phyloP scores from a whole-genome alignment of 2,329 filamentous ascomycete genomes.

The Lachnellula hyalina region DNA sequence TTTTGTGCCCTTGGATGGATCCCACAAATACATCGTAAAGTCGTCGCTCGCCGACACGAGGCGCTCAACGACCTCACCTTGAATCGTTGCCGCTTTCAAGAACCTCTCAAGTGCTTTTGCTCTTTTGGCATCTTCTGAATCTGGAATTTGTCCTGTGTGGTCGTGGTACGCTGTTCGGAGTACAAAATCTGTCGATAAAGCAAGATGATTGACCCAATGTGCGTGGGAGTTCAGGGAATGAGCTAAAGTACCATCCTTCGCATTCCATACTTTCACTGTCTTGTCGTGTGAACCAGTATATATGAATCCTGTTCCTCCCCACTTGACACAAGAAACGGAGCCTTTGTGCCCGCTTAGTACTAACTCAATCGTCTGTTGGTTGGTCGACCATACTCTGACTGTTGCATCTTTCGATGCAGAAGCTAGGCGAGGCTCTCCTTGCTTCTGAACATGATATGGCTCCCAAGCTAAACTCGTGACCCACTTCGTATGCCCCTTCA shows the following conservation, averaged over 20 bases:
- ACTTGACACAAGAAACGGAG: constrained; percentile 83
- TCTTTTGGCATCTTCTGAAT: constrained; percentile 63
- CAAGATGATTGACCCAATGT: constrained; percentile 94
- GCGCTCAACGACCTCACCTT: constrained; percentile 73
- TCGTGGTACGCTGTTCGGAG: constrained; percentile 83
- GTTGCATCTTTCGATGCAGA: constrained; percentile 88
- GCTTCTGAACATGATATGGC: constrained; percentile 77
- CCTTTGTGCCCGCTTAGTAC: constrained; percentile 85
- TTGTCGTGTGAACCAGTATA: constrained; percentile 89
- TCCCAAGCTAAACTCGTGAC: constrained; percentile 88
- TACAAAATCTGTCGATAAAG: constrained; percentile 87
- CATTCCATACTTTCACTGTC: constrained; percentile 86
- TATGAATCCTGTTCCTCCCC: constrained; percentile 84
- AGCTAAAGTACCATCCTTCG: constrained; percentile 69
- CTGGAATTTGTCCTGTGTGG: constrained; percentile 67
- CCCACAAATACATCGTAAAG: constrained; percentile 95
- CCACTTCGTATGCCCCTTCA: constrained; percentile 87
- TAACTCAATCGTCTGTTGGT: constrained; percentile 71
- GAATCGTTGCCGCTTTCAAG: constrained; percentile 73
- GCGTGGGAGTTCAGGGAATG: constrained; percentile 78
- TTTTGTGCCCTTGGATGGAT: constrained; percentile 71
- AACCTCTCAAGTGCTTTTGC: constrained; percentile 76
- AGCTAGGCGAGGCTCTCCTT: constrained; percentile 71
- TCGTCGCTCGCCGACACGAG: constrained; percentile 91
- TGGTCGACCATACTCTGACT: constrained; percentile 79